These are phyloP conservation scores for Arabidopsis hybrid DNA, from an alignment of 441 rosid genomes.

Conservation along the genomic window DNA sequence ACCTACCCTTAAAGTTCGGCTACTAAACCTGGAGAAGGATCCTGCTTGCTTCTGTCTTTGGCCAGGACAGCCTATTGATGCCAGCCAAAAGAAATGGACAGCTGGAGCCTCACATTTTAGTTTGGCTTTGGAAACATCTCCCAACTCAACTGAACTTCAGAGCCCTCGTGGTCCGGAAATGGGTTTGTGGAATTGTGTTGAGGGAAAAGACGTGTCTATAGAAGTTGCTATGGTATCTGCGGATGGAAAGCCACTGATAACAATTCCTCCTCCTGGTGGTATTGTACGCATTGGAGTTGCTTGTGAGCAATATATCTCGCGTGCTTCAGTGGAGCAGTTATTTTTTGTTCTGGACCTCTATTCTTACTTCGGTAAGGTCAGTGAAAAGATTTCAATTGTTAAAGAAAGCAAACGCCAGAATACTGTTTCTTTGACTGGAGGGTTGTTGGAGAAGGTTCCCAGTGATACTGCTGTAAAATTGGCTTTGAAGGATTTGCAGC, in stretches of 20 bases:
- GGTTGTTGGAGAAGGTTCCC: slow-evolving; percentile 91
- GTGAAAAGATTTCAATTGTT: slow-evolving; percentile 75
- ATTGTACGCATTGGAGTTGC: slow-evolving; percentile 88
- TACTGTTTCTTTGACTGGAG: slow-evolving; percentile 53
- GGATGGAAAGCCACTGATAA: slow-evolving; percentile 82
- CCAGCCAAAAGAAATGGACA: slow-evolving; percentile 96
- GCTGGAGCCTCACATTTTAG: slow-evolving; percentile 70
- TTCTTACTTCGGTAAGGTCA: slow-evolving; percentile 76
- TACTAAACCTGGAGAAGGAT: slow-evolving; percentile 92
- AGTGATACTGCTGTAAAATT: slow-evolving; percentile 92
- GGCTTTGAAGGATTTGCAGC: slow-evolving; percentile 72
- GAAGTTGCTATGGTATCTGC: slow-evolving; percentile 94
- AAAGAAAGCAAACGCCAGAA: slow-evolving; percentile 64
- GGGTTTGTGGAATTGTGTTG: slow-evolving; percentile 86
- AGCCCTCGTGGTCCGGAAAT: slow-evolving; percentile 49
- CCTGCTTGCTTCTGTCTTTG: slow-evolving; percentile 97
- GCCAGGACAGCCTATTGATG: slow-evolving; percentile 92
- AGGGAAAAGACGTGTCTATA: slow-evolving; percentile 66
- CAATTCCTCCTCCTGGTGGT: slow-evolving; percentile 98
- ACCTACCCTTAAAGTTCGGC: slow-evolving; percentile 74
- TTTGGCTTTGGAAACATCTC: slow-evolving; percentile 81
- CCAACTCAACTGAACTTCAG: slow-evolving; percentile 48
- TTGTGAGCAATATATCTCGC: slow-evolving; percentile 83
- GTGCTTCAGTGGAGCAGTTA: slow-evolving; percentile 95
- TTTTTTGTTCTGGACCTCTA: slow-evolving; percentile 92